A percentile compares a stretch with the other conserved stretches of the same genome.
Conservation (phyloP, 1,284 basidiomycete species). For the Ceratobasidium sp. region DNA sequence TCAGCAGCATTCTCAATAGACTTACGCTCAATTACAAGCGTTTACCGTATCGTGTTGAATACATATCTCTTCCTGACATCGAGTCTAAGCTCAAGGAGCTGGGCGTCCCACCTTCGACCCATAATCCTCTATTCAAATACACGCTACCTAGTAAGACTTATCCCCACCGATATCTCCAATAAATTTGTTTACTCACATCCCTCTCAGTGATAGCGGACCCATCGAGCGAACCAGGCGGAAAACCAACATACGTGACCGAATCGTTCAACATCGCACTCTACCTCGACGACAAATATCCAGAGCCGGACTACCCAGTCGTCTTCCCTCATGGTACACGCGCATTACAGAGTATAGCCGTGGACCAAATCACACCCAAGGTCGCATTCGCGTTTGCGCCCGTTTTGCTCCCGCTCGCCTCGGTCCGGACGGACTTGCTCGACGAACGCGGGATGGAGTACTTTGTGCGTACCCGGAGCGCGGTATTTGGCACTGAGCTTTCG, state of each 20-base stretch:
- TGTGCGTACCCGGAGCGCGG: slow-evolving; percentile 16
- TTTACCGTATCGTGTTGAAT: slow-evolving; percentile 52
- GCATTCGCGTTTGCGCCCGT: not conserved
- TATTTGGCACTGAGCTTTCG: slow-evolving; percentile 25
- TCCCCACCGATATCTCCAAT: slow-evolving; percentile 54
- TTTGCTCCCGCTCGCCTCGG: not conserved
- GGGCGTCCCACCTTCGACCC: slow-evolving; percentile 57
- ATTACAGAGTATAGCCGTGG: slow-evolving; percentile 39
- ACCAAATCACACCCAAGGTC: slow-evolving; percentile 3
- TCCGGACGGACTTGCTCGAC: slow-evolving; percentile 47
- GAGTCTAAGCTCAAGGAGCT: slow-evolving; percentile 52
- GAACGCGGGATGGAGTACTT: slow-evolving; percentile 38
- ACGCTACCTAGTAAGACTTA: slow-evolving; percentile 39
- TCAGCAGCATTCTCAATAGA: slow-evolving; percentile 6
- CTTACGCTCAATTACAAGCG: slow-evolving; percentile 52
- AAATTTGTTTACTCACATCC: slow-evolving; percentile 36
- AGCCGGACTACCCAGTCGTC: slow-evolving; percentile 37
- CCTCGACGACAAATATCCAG: slow-evolving; percentile 48
- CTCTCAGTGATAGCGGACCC: slow-evolving; percentile 48
- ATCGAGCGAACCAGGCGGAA: slow-evolving; percentile 34
- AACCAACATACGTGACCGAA: slow-evolving; percentile 42
- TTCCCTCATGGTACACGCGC: slow-evolving; percentile 30
- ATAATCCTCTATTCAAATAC: slow-evolving; percentile 34
- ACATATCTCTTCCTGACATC: slow-evolving; percentile 10
- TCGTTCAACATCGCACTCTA: slow-evolving; percentile 48